These are phyloP conservation scores for Ambrosia trifida DNA, from an alignment of 129 eudicot species.

Conservation along the genomic window DNA sequence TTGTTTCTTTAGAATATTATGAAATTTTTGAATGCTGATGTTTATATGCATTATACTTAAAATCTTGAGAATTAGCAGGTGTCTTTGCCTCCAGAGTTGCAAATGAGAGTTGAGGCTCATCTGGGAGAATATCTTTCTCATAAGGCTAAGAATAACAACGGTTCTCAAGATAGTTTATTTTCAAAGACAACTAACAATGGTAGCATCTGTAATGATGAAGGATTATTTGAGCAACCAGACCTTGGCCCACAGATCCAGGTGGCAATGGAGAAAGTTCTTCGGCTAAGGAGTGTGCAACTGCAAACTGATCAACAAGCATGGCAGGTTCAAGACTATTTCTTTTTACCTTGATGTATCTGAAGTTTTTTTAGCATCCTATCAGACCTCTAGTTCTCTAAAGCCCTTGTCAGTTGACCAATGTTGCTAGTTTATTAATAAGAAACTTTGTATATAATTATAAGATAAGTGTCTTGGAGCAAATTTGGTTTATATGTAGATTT, in stretches of 20 bases:
- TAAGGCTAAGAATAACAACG: conserved; percentile 50
- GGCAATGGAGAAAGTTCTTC: conserved; percentile 56
- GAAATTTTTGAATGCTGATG: conserved; percentile 8
- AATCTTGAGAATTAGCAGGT: conserved; percentile 50
- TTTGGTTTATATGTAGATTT: conserved; percentile 1
- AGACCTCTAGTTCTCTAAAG: neutral
- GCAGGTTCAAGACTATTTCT: conserved; percentile 64
- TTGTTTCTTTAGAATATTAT: neutral
- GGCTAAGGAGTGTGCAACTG: conserved; percentile 61
- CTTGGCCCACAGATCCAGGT: conserved; percentile 48
- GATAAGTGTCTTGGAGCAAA: neutral
- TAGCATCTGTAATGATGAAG: conserved; percentile 64
- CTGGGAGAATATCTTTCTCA: conserved; percentile 57
- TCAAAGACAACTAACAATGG: conserved; percentile 62
- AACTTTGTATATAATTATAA: neutral
- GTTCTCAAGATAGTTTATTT: conserved; percentile 38
- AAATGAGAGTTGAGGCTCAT: conserved; percentile 58
- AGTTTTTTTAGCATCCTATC: neutral
- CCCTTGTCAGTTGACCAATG: neutral
- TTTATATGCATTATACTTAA: conserved; percentile 24
- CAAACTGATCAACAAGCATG: conserved; percentile 65
- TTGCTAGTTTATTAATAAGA: neutral
- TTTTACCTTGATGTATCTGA: neutral
- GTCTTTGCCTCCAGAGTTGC: conserved; percentile 59
- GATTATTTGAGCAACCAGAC: conserved; percentile 82